Conservation (phyloP, 805 yeast species). For the Danielia reshetovae region DNA sequence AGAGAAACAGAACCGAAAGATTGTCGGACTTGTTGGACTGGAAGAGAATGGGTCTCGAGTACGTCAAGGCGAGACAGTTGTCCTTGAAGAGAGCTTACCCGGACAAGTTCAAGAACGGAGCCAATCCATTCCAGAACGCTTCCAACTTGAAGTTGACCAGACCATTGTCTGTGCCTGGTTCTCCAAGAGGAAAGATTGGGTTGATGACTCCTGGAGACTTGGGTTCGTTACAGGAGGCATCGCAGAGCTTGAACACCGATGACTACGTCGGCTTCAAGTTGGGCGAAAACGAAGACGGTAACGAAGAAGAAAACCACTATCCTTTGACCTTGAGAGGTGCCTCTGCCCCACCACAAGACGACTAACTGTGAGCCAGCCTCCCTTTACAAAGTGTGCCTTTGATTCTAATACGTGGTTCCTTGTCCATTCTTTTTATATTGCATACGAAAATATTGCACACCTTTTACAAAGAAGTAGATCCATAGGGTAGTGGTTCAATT, state of each 20-base stretch:
- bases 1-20: slow-evolving; percentile 94
- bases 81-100: slow-evolving; percentile 94
- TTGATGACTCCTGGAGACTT: slow-evolving; percentile 97
- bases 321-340: slow-evolving; percentile 50
- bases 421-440: no score
- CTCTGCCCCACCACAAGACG: slow-evolving; percentile 39
- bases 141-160: slow-evolving; percentile 71
- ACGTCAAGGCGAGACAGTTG: slow-evolving; percentile 88
- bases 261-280: slow-evolving; percentile 67
- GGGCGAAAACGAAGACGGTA: slow-evolving; percentile 42
- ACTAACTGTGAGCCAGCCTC: no score
- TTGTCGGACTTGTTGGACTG: slow-evolving; percentile 90
- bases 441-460: no score
- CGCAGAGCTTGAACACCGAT: slow-evolving; percentile 62
- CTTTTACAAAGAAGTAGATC: no score
- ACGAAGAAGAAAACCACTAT: slow-evolving; percentile 33
- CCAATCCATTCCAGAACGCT: slow-evolving; percentile 42
- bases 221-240: slow-evolving; percentile 92
- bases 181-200: slow-evolving; percentile 73
- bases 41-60: slow-evolving; percentile 97
- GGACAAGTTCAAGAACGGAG: slow-evolving; percentile 59
- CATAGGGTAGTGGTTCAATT: no score
- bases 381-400: no score
- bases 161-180: slow-evolving; percentile 96
- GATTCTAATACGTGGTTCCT: no score